phyloP scores from a whole-genome alignment of 2,329 filamentous ascomycete species.

The Sporothrix brasiliensis region DNA sequence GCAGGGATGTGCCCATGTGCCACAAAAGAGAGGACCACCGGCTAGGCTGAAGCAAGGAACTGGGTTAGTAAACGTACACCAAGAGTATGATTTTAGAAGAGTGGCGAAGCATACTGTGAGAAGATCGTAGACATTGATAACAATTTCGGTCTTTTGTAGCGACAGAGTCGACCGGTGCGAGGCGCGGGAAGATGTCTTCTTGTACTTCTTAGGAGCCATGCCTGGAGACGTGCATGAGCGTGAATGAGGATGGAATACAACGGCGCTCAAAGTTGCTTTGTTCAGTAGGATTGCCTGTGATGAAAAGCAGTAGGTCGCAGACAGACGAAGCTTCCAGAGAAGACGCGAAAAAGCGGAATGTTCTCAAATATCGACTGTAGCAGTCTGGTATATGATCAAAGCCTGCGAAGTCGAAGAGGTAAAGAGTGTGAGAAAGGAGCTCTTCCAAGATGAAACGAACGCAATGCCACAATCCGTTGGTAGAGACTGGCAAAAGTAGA shows the following conservation, averaged over 20 bases:
- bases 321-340: too few species aligned
- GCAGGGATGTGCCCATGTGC: slow-evolving; percentile 73
- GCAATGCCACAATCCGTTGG: background rate
- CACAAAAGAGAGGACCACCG: slow-evolving; percentile 75
- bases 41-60: slow-evolving; percentile 58
- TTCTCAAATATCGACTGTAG: background rate
- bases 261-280: background rate
- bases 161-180: slow-evolving; percentile 68
- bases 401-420: background rate
- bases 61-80: slow-evolving; percentile 28
- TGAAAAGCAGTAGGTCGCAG: background rate
- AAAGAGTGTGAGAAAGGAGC: background rate
- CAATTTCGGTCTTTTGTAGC: slow-evolving; percentile 70
- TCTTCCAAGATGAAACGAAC: slow-evolving; percentile 15
- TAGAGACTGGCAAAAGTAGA: background rate
- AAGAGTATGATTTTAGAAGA: slow-evolving; percentile 34
- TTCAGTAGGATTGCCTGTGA: too few species aligned
- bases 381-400: background rate
- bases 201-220: slow-evolving; percentile 52
- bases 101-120: slow-evolving; percentile 58
- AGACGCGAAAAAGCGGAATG: background rate
- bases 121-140: slow-evolving; percentile 78
- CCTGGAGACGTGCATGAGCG: background rate
- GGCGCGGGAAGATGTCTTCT: slow-evolving; percentile 44
- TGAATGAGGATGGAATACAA: background rate